Conservation (phyloP, 345 rosid genomes). For the Cochlearia excelsa region DNA sequence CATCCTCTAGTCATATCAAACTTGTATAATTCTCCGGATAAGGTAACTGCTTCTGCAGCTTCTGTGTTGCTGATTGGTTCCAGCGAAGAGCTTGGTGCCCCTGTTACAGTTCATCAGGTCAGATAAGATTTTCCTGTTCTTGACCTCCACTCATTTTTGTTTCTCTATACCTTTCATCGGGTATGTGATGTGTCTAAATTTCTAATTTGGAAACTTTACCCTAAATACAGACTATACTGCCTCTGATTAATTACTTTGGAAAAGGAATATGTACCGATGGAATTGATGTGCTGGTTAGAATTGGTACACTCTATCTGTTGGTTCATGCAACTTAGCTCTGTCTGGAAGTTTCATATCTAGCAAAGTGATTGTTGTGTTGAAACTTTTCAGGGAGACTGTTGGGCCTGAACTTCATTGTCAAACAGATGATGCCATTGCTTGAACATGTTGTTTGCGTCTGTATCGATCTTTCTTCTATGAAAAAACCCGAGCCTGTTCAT, state of each 20-base stretch:
- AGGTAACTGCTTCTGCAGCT: slow-evolving; percentile 83
- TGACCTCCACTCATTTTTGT: slow-evolving; percentile 17
- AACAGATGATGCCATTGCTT: slow-evolving; percentile 85
- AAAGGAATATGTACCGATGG: slow-evolving; percentile 88
- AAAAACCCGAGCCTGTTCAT: slow-evolving; percentile 80
- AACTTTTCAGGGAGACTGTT: slow-evolving; percentile 71
- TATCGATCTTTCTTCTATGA: slow-evolving; percentile 51
- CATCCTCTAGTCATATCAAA: slow-evolving; percentile 81
- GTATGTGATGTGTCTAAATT: slow-evolving; percentile 16
- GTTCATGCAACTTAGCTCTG: slow-evolving; percentile 31
- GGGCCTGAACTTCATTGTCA: slow-evolving; percentile 67
- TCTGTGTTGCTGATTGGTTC: slow-evolving; percentile 86
- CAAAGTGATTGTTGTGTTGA: slow-evolving; percentile 26
- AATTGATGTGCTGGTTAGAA: slow-evolving; percentile 86
- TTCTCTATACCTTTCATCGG: slow-evolving; percentile 3
- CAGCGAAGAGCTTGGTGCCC: slow-evolving; percentile 91
- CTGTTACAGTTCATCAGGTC: slow-evolving; percentile 88
- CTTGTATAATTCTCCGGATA: slow-evolving; percentile 66
- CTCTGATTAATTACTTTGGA: slow-evolving; percentile 88
- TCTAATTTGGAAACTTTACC: slow-evolving; percentile 28
- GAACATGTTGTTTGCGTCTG: slow-evolving; percentile 67
- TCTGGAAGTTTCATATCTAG: slow-evolving; percentile 25
- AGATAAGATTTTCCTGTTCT: slow-evolving; percentile 23
- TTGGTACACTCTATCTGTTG: slow-evolving; percentile 61
- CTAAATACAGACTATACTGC: slow-evolving; percentile 70